Conservation (phyloP, 2,329 filamentous ascomycete genomes). For the Aureobasidium sp. region DNA sequence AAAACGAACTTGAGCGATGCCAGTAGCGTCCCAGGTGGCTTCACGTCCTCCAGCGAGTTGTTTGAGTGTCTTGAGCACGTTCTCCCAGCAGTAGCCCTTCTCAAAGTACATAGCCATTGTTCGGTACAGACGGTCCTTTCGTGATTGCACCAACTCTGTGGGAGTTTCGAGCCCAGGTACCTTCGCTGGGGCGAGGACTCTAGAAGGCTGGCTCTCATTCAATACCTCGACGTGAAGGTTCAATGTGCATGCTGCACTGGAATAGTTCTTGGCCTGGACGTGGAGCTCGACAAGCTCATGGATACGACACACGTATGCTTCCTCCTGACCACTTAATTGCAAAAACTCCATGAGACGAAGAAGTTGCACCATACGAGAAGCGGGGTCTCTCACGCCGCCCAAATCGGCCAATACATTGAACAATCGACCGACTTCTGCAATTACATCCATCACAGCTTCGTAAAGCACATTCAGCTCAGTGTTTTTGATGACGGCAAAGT, state of each 20-base stretch:
- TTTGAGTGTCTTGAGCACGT: slow-evolving; percentile 77
- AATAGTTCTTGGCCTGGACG: slow-evolving; percentile 63
- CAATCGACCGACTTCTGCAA: slow-evolving; percentile 80
- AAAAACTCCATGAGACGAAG: slow-evolving; percentile 91
- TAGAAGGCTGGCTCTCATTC: slow-evolving; percentile 38
- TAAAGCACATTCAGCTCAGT: slow-evolving; percentile 65
- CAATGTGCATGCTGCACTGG: slow-evolving; percentile 81
- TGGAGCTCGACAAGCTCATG: slow-evolving; percentile 81
- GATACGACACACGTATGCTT: slow-evolving; percentile 93
- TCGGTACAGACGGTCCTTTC: slow-evolving; percentile 87
- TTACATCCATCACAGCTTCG: slow-evolving; percentile 64
- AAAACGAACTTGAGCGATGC: slow-evolving; percentile 78
- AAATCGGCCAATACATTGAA: slow-evolving; percentile 86
- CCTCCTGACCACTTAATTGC: slow-evolving; percentile 91
- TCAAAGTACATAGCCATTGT: slow-evolving; percentile 93
- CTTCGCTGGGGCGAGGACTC: neutral
- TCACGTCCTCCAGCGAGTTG: slow-evolving; percentile 58
- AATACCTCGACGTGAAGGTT: slow-evolving; percentile 88
- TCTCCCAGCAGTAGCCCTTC: slow-evolving; percentile 87
- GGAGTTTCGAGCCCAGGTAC: slow-evolving; percentile 64
- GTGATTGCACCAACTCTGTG: slow-evolving; percentile 78
- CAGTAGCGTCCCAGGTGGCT: slow-evolving; percentile 61
- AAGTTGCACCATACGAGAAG: slow-evolving; percentile 77
- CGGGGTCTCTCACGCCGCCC: slow-evolving; percentile 54
- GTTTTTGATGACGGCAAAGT: slow-evolving; percentile 64